Evolutionary conservation across 176 grass and related monocot genomes (phyloP), one percentile per base, ranked within the genome.

Genomic region (Zizania latifolia): DNA sequence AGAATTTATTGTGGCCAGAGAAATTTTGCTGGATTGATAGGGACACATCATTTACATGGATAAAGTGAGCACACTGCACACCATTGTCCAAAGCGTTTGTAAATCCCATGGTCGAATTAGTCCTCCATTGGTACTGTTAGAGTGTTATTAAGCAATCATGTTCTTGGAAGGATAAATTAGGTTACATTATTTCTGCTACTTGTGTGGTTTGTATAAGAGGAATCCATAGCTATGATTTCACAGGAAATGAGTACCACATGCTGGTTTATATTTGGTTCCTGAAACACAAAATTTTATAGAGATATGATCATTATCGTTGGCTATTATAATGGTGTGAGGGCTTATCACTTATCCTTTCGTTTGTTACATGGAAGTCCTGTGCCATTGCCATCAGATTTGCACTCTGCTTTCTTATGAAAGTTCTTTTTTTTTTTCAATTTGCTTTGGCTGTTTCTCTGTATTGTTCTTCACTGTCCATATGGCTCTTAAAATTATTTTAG

Each of bases 121-220:
- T 56, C 11, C 46, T 55, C 54, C 10, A 30, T 5, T 68, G 33
- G 12, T 70, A 58, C 12, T 46, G 13, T 27, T 70, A 45, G 14
- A 0, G 29, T 23, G 1, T 12, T 4, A 60, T 46, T 38, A 2
- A 53, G n/a, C 48, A 53, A n/a, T 3, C 8, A 10, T 53, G 2
- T 50, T 51, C 35, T 6, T 17, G 1, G 28, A 44, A 59, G 38
- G 26, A 6, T 22, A 35, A 46, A 27, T 32, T 23, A 11, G 17
- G 28, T 46, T 19, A 48, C 30, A 71, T 50, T 74, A 46, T 80
- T 60, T 59, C 60, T 85, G 46, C 16, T 65, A 36, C 16, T 78
- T 44, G 10, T 29, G 46, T 35, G 54, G 9, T 53, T 53, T n/a
- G 8, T 65, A 21, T 13, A 5, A 59, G 58, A 74, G 26, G 46